These are phyloP conservation scores for Ganoderma meredithae DNA, from an alignment of 1,284 basidiomycete species.

Conservation along the genomic window DNA sequence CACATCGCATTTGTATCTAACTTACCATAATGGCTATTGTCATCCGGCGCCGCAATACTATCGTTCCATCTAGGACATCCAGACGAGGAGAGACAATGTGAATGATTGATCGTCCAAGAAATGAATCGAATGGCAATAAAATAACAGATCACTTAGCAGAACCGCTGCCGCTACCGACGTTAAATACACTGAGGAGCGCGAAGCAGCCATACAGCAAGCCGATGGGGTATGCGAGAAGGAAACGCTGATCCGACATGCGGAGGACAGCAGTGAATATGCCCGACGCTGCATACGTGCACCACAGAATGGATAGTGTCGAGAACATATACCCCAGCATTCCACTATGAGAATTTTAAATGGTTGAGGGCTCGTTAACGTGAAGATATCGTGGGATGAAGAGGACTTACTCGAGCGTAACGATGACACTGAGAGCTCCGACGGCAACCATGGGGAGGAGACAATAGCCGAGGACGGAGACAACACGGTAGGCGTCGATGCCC, in stretches of 20 bases:
- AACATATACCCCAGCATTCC: slow-evolving; percentile 86
- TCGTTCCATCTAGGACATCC: background rate
- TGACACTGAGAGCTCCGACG: slow-evolving; percentile 90
- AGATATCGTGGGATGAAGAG: slow-evolving; percentile 11
- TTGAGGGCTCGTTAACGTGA: slow-evolving; percentile 20
- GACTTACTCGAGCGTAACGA: slow-evolving; percentile 88
- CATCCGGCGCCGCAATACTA: background rate
- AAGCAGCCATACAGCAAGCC: slow-evolving; percentile 93
- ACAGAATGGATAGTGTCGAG: slow-evolving; percentile 82
- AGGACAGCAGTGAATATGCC: slow-evolving; percentile 94
- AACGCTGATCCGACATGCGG: slow-evolving; percentile 91
- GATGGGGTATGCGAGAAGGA: slow-evolving; percentile 94
- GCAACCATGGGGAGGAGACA: slow-evolving; percentile 97
- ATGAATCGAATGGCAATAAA: slow-evolving; percentile 3
- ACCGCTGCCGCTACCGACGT: slow-evolving; percentile 50
- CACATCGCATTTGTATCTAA: background rate
- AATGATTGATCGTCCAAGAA: background rate
- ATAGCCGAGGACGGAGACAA: slow-evolving; percentile 96
- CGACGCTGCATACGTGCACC: slow-evolving; percentile 96
- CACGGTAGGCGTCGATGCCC: slow-evolving; percentile 96
- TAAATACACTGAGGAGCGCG: slow-evolving; percentile 87
- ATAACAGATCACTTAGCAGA: slow-evolving; percentile 35
- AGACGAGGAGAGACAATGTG: background rate
- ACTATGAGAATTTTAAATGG: slow-evolving; percentile 53
- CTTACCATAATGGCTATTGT: background rate